Evolutionary conservation across 345 rosid genomes (phyloP).

Genomic region (Hibiscus mutabilis): DNA sequence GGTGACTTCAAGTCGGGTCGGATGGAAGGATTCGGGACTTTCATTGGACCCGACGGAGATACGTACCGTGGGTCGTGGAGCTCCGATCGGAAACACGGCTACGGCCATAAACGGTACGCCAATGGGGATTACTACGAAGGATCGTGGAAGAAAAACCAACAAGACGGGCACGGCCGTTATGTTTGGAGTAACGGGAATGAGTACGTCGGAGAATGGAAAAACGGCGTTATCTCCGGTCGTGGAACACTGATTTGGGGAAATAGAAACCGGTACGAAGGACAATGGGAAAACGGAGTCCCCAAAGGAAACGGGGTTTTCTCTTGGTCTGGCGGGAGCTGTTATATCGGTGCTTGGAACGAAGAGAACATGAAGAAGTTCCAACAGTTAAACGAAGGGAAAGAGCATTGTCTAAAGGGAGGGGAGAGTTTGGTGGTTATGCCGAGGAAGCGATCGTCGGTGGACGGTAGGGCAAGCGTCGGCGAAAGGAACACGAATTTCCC

Average conservation of each 20-base stretch:
- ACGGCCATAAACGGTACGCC: slow-evolving; percentile 71
- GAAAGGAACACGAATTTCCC: slow-evolving; percentile 57
- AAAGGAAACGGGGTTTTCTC: slow-evolving; percentile 66
- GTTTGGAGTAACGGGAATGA: slow-evolving; percentile 87
- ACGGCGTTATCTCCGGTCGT: slow-evolving; percentile 74
- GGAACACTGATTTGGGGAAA: slow-evolving; percentile 72
- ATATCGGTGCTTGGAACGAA: slow-evolving; percentile 41
- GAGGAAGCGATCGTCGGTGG: slow-evolving; percentile 87
- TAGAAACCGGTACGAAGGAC: slow-evolving; percentile 74
- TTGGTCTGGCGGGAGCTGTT: slow-evolving; percentile 65
- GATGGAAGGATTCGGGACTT: slow-evolving; percentile 89
- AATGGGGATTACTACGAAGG: slow-evolving; percentile 90
- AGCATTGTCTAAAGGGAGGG: slow-evolving; percentile 28
- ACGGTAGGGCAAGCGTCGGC: slow-evolving; percentile 51
- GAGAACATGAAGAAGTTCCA: slow-evolving; percentile 28
- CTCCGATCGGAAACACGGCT: slow-evolving; percentile 75
- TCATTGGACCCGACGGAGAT: slow-evolving; percentile 86
- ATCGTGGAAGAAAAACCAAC: slow-evolving; percentile 72
- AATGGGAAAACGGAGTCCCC: slow-evolving; percentile 84
- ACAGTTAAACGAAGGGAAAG: slow-evolving; percentile 36
- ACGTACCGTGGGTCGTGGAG: slow-evolving; percentile 80
- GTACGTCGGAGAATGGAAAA: slow-evolving; percentile 85
- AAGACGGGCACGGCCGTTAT: slow-evolving; percentile 81
- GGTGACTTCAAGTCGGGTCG: slow-evolving; percentile 90
- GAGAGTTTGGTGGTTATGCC: slow-evolving; percentile 33